phyloP scores from a whole-genome alignment of 345 rosid genomes.

The Melaleuca alternifolia region DNA sequence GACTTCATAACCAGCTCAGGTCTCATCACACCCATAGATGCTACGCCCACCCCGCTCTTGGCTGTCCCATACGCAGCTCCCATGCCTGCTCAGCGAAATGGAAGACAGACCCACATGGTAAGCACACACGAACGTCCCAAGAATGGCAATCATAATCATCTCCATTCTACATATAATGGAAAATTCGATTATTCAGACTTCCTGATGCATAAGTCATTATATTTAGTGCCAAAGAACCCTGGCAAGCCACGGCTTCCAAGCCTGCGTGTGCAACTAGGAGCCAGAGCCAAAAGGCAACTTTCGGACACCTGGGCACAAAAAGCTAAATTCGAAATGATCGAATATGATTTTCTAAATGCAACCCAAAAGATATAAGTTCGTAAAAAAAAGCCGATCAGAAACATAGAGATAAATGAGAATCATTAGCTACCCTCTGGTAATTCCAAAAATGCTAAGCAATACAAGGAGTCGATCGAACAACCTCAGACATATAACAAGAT shows the following conservation, averaged over 20 bases:
- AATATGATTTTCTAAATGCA: background rate
- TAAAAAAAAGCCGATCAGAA: background rate
- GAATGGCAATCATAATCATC: background rate
- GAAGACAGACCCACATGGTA: background rate
- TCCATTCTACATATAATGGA: background rate
- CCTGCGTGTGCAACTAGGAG: background rate
- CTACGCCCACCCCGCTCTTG: slow-evolving; percentile 93
- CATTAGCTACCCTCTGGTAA: background rate
- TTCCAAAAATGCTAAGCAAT: background rate
- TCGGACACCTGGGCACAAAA: background rate
- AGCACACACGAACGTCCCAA: background rate
- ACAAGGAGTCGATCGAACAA: background rate
- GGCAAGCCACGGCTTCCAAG: background rate
- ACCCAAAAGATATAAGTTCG: background rate
- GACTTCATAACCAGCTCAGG: slow-evolving; percentile 97
- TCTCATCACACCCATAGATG: slow-evolving; percentile 96
- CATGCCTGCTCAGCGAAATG: slow-evolving; percentile 45
- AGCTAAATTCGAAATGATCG: background rate
- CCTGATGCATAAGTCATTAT: too few species aligned
- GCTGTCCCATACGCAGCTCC: slow-evolving; percentile 98
- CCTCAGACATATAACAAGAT: background rate
- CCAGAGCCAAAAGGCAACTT: background rate
- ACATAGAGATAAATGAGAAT: background rate
- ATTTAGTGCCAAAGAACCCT: background rate
- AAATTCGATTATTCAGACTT: background rate